Conservation (phyloP, 257 asterid species). For the Vinca minor region DNA sequence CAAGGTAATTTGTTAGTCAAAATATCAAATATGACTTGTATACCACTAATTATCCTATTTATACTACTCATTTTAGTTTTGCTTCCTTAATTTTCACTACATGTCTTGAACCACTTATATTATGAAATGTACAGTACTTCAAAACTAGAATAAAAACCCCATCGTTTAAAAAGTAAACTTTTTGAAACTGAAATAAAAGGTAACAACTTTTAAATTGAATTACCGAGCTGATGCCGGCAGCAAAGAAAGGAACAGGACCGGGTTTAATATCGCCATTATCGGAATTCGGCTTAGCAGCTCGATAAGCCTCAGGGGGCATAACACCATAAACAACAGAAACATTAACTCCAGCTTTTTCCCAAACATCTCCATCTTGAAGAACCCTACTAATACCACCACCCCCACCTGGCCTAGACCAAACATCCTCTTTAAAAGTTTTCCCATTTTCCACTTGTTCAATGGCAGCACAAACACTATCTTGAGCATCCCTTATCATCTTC, state of each 20-base stretch:
- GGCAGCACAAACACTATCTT: constrained; percentile 67
- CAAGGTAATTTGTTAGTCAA: too few species aligned
- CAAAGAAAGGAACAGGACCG: constrained; percentile 88
- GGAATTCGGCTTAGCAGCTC: constrained; percentile 76
- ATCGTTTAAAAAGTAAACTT: too few species aligned
- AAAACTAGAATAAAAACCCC: too few species aligned
- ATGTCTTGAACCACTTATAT: too few species aligned
- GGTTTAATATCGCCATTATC: constrained; percentile 56
- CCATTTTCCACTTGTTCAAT: constrained; percentile 69
- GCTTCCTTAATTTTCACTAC: too few species aligned
- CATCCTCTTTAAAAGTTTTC: constrained; percentile 72
- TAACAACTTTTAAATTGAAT: constrained; percentile 19
- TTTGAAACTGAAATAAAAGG: too few species aligned
- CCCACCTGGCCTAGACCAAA: constrained; percentile 97
- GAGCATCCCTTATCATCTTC: constrained; percentile 86
- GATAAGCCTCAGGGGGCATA: constrained; percentile 98
- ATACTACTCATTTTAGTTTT: too few species aligned
- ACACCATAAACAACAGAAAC: constrained; percentile 94
- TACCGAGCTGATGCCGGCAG: constrained; percentile 99
- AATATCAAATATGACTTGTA: too few species aligned
- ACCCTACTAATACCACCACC: constrained; percentile 99
- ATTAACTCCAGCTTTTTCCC: constrained; percentile 96
- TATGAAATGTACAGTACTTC: too few species aligned
- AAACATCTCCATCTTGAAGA: constrained; percentile 80
- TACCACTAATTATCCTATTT: too few species aligned